Percentiles rank a stretch among this genome's conserved stretches.
Conservation (phyloP, 805 yeast species). For the Yamadazyma philogaea region DNA sequence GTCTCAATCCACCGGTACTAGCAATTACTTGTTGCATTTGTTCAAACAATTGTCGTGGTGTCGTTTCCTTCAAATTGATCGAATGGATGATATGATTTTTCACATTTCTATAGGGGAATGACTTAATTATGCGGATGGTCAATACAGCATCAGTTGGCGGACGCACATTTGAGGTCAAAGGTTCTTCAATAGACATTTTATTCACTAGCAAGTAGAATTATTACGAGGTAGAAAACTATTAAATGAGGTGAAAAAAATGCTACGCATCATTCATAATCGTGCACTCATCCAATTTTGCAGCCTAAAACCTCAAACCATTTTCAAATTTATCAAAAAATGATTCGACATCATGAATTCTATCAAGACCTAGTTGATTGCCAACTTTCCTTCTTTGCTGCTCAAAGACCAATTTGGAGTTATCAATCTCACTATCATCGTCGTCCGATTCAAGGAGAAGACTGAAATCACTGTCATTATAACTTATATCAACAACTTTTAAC, state of each 20-base stretch:
- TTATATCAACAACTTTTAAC: constrained; percentile 9
- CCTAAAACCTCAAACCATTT: constrained; percentile 13
- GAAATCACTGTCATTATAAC: constrained; percentile 16
- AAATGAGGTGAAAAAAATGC: neutral
- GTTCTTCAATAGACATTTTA: constrained; percentile 47
- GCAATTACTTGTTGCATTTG: constrained; percentile 43
- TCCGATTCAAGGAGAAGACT: constrained; percentile 14
- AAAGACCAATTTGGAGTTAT: constrained; percentile 14
- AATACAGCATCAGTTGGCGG: constrained; percentile 73
- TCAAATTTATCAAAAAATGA: constrained; percentile 15
- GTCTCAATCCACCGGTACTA: constrained; percentile 69
- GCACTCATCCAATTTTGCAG: constrained; percentile 8
- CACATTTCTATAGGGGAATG: constrained; percentile 88
- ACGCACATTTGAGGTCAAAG: constrained; percentile 73
- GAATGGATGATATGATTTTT: constrained; percentile 68
- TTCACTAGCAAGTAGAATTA: neutral
- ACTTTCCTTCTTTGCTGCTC: constrained; percentile 14
- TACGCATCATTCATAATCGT: neutral
- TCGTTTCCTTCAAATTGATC: constrained; percentile 66
- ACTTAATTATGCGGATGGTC: constrained; percentile 83
- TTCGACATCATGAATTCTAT: constrained; percentile 13
- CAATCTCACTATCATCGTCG: constrained; percentile 15
- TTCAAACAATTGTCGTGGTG: constrained; percentile 61
- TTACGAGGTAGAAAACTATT: neutral
- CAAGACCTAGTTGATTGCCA: constrained; percentile 12